Percentiles rank a stretch among this genome's conserved stretches.
These are phyloP conservation scores for Trametes cubensis DNA, from an alignment of 768 basidiomycete genomes.

Conservation along the genomic window DNA sequence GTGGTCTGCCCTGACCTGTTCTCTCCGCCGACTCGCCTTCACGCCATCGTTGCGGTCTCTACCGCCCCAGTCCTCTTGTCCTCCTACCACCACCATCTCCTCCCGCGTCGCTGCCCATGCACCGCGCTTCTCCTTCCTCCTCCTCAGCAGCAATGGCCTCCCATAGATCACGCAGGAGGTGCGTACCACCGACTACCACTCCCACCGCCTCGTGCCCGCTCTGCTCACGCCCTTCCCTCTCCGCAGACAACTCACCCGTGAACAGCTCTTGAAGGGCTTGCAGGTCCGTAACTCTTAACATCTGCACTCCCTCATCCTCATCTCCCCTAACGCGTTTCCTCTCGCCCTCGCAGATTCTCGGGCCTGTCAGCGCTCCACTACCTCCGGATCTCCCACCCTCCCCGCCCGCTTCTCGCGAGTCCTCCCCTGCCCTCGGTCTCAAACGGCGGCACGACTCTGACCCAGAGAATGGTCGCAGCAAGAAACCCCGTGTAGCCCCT, in stretches of 20 bases:
- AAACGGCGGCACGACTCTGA: conserved; percentile 43
- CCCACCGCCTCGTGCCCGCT: conserved; percentile 29
- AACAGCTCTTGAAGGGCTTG: conserved; percentile 43
- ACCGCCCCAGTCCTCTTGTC: conserved; percentile 43
- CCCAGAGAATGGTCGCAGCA: conserved; percentile 33
- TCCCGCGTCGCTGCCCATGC: conserved; percentile 34
- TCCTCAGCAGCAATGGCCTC: conserved; percentile 28
- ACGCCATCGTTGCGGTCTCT: conserved; percentile 47
- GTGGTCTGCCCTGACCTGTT: conserved; percentile 29
- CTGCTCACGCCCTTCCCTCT: conserved; percentile 20
- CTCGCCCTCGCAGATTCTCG: conserved; percentile 40
- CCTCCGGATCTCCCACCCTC: conserved; percentile 50
- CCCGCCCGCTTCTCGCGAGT: conserved; percentile 46
- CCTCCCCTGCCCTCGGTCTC: conserved; percentile 42
- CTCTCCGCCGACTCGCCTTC: conserved; percentile 33
- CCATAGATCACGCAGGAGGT: conserved; percentile 40
- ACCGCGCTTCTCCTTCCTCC: conserved; percentile 30
- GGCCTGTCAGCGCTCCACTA: conserved; percentile 42
- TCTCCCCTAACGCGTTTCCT: conserved; percentile 5
- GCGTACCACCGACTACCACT: conserved; percentile 24
- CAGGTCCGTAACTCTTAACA: conserved; percentile 37
- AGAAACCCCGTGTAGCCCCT: conserved; percentile 35
- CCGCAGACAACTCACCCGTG: conserved; percentile 31
- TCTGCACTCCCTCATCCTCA: conserved; percentile 24
- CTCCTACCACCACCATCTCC: conserved; percentile 42